Evolutionary conservation across 331 rosid species (phyloP), one percentile per base, ranked within the genome.

Genomic region (Malus hybrid): DNA sequence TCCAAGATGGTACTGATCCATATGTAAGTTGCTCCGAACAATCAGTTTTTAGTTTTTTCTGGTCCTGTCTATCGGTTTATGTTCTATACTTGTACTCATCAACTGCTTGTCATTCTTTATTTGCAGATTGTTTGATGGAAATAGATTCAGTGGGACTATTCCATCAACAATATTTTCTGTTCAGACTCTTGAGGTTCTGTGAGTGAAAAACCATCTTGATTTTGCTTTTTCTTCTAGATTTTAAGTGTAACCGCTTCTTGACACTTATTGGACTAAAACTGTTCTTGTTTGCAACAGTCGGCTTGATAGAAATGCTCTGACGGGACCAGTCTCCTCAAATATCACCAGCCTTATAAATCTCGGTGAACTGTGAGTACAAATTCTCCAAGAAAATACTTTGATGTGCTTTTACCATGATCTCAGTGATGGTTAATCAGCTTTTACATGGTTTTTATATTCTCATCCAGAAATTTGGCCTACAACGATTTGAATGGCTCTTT

Each of bases 151-250:
- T 33, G 99, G 93, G 71, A 46, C 36, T 55, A 84, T 95, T 50
- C 99, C 99, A 14, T 65, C 90, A 14, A 81, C 99, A 59, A 4
- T 95, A 65, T 92, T 88, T 76, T 89, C 83, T 69, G 93, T 95
- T 76, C 77, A 79, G 81, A 92, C 86, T 71, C 88, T 95, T 57
- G 97, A 95, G 81, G 97, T 93, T 86, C 97, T 95, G 99, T 95
- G 86, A 92, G 99, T 90, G 83, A 65, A 80, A 20, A 70, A 19
- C 69, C 34, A 72, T 81, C 69, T 62, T 75, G 24, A 65, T 39
- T 80, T 71, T 12, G 20, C 50, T 50, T 57, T 31, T 27, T 70
- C 61, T 44, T 61, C 28, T 19, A 11, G 32, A 24, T 39, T 7
- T 2, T 34, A 14, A 6, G 56, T 24, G 74, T 57, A 72, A 55